phyloP scores from a whole-genome alignment of 306 rosid genomes.

The Casuarina cunninghamiana region DNA sequence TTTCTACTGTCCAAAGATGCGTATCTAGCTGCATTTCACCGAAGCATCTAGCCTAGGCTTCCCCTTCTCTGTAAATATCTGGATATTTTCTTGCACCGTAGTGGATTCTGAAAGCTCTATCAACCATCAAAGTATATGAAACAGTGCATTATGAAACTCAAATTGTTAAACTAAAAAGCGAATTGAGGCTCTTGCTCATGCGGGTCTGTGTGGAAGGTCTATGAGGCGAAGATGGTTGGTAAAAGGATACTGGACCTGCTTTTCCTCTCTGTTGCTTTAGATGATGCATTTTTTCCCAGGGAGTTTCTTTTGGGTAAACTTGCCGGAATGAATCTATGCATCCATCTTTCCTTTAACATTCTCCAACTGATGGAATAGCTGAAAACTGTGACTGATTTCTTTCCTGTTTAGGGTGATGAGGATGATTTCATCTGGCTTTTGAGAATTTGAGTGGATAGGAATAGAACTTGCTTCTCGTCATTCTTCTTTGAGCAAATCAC shows the following conservation, averaged over 20 bases:
- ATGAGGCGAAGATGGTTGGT: neutral
- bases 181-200: too few species aligned
- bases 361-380: neutral
- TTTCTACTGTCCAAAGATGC: neutral
- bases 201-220: too few species aligned
- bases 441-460: too few species aligned
- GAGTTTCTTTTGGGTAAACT: neutral
- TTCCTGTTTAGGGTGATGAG: neutral
- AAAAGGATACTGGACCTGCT: neutral
- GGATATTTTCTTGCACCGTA: neutral
- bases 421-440: too few species aligned
- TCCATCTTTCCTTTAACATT: neutral
- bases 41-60: neutral
- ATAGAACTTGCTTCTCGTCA: too few species aligned
- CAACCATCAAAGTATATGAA: too few species aligned
- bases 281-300: neutral
- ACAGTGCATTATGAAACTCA: neutral
- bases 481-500: too few species aligned
- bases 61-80: neutral
- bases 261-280: neutral
- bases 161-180: too few species aligned
- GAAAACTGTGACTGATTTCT: neutral
- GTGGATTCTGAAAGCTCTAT: neutral
- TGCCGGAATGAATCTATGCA: neutral
- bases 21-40: neutral